Conservation (phyloP, 78 protist genomes). For the Dictyostelium brefeldianum region DNA sequence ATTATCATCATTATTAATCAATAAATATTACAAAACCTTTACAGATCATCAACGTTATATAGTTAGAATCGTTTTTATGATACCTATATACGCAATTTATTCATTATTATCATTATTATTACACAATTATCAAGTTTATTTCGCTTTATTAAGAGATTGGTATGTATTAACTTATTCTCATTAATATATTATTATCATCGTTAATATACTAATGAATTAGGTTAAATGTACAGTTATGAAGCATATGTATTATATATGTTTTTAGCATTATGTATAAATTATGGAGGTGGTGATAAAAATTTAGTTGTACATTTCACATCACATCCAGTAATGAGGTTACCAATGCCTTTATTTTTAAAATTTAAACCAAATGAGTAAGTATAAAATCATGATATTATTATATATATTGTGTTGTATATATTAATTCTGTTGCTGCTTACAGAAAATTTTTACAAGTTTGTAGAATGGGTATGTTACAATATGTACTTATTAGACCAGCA, state of each 20-base stretch:
- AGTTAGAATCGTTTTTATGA: conserved; percentile 44
- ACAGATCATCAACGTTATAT: conserved; percentile 53
- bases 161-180: neutral
- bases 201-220: conserved; percentile 31
- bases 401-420: neutral
- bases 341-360: conserved; percentile 16
- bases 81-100: conserved; percentile 29
- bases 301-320: conserved; percentile 1
- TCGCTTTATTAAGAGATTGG: conserved; percentile 36
- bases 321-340: conserved; percentile 24
- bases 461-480: conserved; percentile 62
- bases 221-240: conserved; percentile 50
- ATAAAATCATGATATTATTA: conserved; percentile 19
- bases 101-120: conserved; percentile 6
- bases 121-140: conserved; percentile 23
- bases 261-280: conserved; percentile 37
- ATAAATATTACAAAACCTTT: too few species aligned
- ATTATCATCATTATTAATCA: too few species aligned
- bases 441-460: conserved; percentile 27
- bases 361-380: conserved; percentile 37
- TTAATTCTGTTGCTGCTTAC: neutral
- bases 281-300: conserved; percentile 52
- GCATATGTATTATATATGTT: conserved; percentile 49
- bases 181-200: neutral
- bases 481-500: conserved; percentile 39